These are phyloP conservation scores for Dendrostoma leiphaemia DNA, from an alignment of 2,329 filamentous ascomycete genomes.

Conservation along the genomic window DNA sequence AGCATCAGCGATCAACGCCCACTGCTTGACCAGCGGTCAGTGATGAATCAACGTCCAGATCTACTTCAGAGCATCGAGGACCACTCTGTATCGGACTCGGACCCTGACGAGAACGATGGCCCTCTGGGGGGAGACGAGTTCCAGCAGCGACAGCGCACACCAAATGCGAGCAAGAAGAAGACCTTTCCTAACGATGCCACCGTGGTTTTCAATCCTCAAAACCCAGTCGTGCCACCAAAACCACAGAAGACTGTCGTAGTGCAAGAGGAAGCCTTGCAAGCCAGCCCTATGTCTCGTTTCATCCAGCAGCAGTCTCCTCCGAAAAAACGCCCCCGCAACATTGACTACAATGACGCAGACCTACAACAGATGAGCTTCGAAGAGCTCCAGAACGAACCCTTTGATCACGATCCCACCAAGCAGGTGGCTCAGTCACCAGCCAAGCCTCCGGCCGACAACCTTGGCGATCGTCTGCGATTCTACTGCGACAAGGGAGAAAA, in stretches of 20 bases:
- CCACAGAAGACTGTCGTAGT: constrained; percentile 9
- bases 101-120: constrained; percentile 26
- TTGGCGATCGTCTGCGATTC: constrained; percentile 49
- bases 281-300: constrained; percentile 17
- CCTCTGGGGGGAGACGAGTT: constrained; percentile 28
- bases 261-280: constrained; percentile 17
- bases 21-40: too few relatives aligned
- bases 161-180: constrained; percentile 6
- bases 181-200: constrained; percentile 19
- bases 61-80: constrained; percentile 26
- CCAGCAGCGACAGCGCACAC: constrained; percentile 26
- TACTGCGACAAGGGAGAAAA: constrained; percentile 43
- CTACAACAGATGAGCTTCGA: constrained; percentile 54
- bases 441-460: constrained; percentile 34
- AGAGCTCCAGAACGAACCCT: constrained; percentile 49
- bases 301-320: constrained; percentile 18
- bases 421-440: constrained; percentile 37
- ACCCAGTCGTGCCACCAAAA: constrained; percentile 9
- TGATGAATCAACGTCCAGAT: constrained; percentile 23
- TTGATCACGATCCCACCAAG: constrained; percentile 56
- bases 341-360: constrained; percentile 57
- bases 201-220: constrained; percentile 17
- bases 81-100: constrained; percentile 19
- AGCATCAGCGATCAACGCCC: constrained; percentile 27
- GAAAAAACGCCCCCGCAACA: constrained; percentile 42